Evolutionary conservation across 2,329 filamentous ascomycete genomes (phyloP).

Genomic region (Trichoderma breve): DNA sequence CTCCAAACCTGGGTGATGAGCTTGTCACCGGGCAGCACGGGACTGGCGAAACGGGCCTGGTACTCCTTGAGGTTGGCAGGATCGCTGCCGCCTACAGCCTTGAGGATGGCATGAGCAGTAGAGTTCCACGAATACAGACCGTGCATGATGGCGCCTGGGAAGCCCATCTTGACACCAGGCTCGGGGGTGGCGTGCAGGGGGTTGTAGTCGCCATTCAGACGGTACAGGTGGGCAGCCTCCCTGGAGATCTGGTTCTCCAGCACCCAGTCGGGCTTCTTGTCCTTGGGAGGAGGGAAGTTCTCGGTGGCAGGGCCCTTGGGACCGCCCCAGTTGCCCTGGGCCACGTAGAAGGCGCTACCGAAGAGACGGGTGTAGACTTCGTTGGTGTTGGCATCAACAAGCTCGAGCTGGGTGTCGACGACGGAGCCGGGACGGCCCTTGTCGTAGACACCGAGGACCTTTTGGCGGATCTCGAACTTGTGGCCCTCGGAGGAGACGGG

Average conservation of each 20-base stretch:
- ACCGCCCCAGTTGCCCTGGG: constrained; percentile 78
- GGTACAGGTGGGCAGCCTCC: constrained; percentile 74
- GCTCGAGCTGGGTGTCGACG: constrained; percentile 72
- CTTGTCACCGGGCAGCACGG: constrained; percentile 80
- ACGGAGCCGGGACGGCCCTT: constrained; percentile 83
- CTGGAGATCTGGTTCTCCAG: constrained; percentile 67
- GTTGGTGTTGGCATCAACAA: constrained; percentile 67
- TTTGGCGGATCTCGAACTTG: constrained; percentile 73
- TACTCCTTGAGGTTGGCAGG: constrained; percentile 83
- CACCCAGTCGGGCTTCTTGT: constrained; percentile 69
- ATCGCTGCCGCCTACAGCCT: constrained; percentile 71
- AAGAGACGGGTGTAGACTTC: constrained; percentile 70
- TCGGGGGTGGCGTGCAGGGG: constrained; percentile 85
- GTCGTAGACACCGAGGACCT: constrained; percentile 83
- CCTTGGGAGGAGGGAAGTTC: constrained; percentile 74
- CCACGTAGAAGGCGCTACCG: constrained; percentile 75
- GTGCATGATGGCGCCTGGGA: constrained; percentile 85
- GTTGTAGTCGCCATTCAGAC: constrained; percentile 92
- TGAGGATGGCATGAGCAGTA: constrained; percentile 69
- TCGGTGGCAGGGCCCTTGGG: constrained; percentile 82
- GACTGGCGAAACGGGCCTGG: constrained; percentile 82
- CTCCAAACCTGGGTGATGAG: constrained; percentile 79
- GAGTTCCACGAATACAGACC: constrained; percentile 87
- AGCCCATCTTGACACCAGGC: constrained; percentile 85
- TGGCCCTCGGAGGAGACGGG: constrained; percentile 68